These are phyloP conservation scores for Chenopodium suecicum DNA, from an alignment of 148 eudicot species.

Conservation along the genomic window DNA sequence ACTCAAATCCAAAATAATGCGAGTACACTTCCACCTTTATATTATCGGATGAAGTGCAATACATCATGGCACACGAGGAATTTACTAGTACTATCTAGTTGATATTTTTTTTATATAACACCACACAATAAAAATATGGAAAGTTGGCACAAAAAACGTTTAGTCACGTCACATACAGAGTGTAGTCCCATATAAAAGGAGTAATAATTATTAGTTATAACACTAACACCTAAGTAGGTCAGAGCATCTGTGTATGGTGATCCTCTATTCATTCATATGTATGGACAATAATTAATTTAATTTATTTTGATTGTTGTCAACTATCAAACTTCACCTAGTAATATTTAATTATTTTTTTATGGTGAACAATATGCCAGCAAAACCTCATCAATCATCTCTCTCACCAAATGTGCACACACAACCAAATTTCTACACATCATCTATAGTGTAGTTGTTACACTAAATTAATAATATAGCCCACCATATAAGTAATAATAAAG, in stretches of 20 bases:
- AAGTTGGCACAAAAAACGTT: not conserved
- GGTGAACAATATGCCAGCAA: constrained; percentile 21
- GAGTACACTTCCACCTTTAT: too few species aligned
- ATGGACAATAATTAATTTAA: not conserved
- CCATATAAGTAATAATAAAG: not conserved
- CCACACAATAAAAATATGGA: not conserved
- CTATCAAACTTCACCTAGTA: constrained; percentile 3
- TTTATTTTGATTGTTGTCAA: not conserved
- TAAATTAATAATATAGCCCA: constrained; percentile 3
- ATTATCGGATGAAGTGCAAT: too few species aligned
- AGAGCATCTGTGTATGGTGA: constrained; percentile 11
- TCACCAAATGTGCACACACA: not conserved
- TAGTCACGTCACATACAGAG: constrained; percentile 1
- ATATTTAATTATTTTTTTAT: not conserved
- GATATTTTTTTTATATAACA: not conserved
- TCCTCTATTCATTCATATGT: not conserved
- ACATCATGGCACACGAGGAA: too few species aligned
- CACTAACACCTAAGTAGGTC: not conserved
- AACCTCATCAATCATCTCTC: constrained; percentile 12
- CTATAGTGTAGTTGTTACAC: constrained; percentile 8
- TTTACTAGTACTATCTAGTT: not conserved
- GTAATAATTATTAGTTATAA: not conserved
- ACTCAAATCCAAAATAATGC: too few species aligned
- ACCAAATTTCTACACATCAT: constrained; percentile 18
- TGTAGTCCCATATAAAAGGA: constrained; percentile 15